Evolutionary conservation across 2,329 filamentous ascomycete species (phyloP), one percentile per base, ranked within the genome.

Genomic region (Eutypa lata): DNA sequence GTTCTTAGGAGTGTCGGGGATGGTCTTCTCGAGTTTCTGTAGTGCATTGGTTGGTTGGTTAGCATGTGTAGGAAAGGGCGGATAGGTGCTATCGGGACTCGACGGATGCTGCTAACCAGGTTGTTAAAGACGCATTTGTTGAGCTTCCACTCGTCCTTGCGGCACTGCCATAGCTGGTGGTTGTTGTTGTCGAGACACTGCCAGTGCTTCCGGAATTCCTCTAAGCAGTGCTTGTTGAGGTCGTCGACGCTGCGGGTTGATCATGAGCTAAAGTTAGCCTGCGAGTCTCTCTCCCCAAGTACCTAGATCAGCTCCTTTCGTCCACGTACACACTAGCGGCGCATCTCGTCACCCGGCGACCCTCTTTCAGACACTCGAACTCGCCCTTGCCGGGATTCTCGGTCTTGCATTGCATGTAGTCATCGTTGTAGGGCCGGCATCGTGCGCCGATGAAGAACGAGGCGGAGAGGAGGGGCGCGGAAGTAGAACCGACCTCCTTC

Each of bases 321-420:
- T 40, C 18, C 56, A 88, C 89, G 66, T 88, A 96, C 90, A 99
- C 94, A 75, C 91, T 96, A 64, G 89, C 87, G 54, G 94, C 94
- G 79, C 94, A 99, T 76, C 94, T 85, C 64, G 94, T 99, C 57
- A 99, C 94, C 74, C 94, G 90, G 72, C 94, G 84, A 53, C 94
- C 94, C 78, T 99, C 94, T 81, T 90, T 93, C 82, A 99, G 77
- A 76, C 94, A 99, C 63, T 96, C 90, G 59, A 95, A 74, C 80
- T 99, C 94, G 72, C 91, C 94, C 74, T 84, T 86, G 66, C 94
- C 94, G 58, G 90, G 88, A 66, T 91, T 87, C 76, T 97, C 91
- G 63, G 84, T 90, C 87, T 99, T 99, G 88, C 94, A 99, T 79
- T 96, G 90, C 93, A 99, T 99, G 78, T 89, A 99, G 77, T 99